Conservation (phyloP, 140 eudicot species). For the Oenanthe javanica region DNA sequence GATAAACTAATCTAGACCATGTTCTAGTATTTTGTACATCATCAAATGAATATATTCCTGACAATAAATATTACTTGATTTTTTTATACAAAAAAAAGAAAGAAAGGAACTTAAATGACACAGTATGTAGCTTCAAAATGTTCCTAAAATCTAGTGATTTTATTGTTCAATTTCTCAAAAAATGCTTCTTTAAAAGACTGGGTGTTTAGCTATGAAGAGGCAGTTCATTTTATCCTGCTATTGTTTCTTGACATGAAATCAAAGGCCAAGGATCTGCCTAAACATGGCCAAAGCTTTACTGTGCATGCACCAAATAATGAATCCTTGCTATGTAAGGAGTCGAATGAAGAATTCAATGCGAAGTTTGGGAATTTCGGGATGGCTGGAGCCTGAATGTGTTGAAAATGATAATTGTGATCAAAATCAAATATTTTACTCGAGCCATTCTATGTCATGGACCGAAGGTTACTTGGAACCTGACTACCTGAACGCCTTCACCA, state of each 20-base stretch:
- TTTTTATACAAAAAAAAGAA: too few relatives aligned
- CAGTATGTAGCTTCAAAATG: too few relatives aligned
- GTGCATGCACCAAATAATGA: slow-evolving; percentile 68
- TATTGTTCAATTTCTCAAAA: too few relatives aligned
- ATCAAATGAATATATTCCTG: too few relatives aligned
- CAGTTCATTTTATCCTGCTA: slow-evolving; percentile 77
- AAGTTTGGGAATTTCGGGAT: slow-evolving; percentile 79
- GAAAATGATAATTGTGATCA: slow-evolving; percentile 14
- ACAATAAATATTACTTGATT: too few relatives aligned
- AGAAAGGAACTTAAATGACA: too few relatives aligned
- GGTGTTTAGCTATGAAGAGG: slow-evolving; percentile 84
- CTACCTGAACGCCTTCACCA: slow-evolving; percentile 43
- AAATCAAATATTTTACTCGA: slow-evolving; percentile 19
- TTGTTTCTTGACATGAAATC: slow-evolving; percentile 76
- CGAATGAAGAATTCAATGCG: slow-evolving; percentile 72
- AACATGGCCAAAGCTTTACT: slow-evolving; percentile 72
- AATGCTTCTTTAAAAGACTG: slow-evolving; percentile 83
- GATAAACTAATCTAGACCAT: too few relatives aligned
- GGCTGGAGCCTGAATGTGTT: slow-evolving; percentile 20
- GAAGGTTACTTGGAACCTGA: slow-evolving; percentile 58
- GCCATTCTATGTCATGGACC: slow-evolving; percentile 31
- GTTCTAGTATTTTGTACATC: too few relatives aligned
- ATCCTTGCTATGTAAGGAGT: slow-evolving; percentile 55
- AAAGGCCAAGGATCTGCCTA: slow-evolving; percentile 69
- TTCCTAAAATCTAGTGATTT: too few relatives aligned